Percentiles rank a stretch among this genome's conserved stretches.
Evolutionary conservation across 768 basidiomycete genomes (phyloP).

Genomic region (Termitomyces sp.): DNA sequence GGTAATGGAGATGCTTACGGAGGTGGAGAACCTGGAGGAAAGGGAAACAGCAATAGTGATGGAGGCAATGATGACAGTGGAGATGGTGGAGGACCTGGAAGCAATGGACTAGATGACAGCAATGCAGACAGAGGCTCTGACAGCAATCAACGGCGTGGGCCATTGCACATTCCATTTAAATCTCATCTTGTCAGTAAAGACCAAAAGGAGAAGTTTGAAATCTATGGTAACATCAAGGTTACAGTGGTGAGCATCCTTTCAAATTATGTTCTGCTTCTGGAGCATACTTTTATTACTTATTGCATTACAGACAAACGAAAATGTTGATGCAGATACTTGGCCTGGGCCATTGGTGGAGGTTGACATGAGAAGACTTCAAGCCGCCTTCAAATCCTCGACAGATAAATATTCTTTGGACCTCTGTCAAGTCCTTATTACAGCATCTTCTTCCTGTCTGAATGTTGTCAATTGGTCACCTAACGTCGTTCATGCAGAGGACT

Average conservation of each 20-base stretch:
- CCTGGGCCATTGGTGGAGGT: neutral
- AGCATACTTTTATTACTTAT: neutral
- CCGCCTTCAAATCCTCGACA: neutral
- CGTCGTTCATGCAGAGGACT: slow-evolving; percentile 1
- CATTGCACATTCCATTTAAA: neutral
- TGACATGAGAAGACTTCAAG: neutral
- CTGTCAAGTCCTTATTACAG: neutral
- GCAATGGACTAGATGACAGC: too few species aligned
- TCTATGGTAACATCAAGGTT: neutral
- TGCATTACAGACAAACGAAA: neutral
- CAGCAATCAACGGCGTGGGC: neutral
- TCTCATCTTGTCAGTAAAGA: neutral
- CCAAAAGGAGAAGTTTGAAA: neutral
- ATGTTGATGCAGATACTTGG: neutral
- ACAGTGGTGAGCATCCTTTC: neutral
- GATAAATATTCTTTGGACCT: neutral
- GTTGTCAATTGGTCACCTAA: neutral
- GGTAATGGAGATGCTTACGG: neutral
- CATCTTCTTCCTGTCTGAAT: neutral
- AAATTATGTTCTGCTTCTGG: too few species aligned
- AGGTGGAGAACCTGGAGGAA: neutral
- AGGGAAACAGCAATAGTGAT: neutral
- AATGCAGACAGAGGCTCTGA: neutral
- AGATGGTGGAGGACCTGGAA: neutral
- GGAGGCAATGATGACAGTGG: neutral